Percentiles rank a stretch among this genome's conserved stretches.
Evolutionary conservation across 768 basidiomycete species (phyloP).

Genomic region (Rhodotorula diobovata): DNA sequence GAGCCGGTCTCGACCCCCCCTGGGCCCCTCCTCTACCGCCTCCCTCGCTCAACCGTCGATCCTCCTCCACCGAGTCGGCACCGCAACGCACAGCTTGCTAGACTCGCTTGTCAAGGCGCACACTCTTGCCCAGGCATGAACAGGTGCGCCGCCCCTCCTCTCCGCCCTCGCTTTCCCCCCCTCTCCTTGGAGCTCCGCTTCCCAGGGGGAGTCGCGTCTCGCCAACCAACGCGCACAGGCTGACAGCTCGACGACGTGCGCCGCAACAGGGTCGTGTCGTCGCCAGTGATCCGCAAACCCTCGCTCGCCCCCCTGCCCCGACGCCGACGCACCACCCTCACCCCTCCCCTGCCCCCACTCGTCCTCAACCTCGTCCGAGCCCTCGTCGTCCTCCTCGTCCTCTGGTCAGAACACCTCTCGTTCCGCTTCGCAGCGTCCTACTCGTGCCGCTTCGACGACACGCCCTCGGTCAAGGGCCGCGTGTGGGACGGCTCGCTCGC

Average conservation of each 20-base stretch:
- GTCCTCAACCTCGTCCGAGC: constrained; percentile 25
- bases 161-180: too few relatives aligned
- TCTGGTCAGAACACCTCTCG: constrained; percentile 66
- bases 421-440: constrained; percentile 51
- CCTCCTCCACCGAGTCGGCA: too few relatives aligned
- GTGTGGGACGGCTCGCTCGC: constrained; percentile 9
- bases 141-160: too few relatives aligned
- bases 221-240: neutral
- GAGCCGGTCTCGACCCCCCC: too few relatives aligned
- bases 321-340: neutral
- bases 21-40: too few relatives aligned
- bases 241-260: neutral
- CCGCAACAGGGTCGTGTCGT: neutral
- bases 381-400: constrained; percentile 60
- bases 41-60: too few relatives aligned
- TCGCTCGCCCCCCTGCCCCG: constrained; percentile 13
- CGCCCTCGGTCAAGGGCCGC: constrained; percentile 25
- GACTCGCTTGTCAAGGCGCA: too few relatives aligned
- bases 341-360: constrained; percentile 8
- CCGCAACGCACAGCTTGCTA: too few relatives aligned
- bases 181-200: neutral
- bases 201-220: neutral
- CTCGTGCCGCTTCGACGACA: constrained; percentile 16
- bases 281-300: constrained; percentile 47
- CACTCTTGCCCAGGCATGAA: too few relatives aligned